Evolutionary conservation across 805 yeast species (phyloP).

Genomic region (Yarrowia sp.): DNA sequence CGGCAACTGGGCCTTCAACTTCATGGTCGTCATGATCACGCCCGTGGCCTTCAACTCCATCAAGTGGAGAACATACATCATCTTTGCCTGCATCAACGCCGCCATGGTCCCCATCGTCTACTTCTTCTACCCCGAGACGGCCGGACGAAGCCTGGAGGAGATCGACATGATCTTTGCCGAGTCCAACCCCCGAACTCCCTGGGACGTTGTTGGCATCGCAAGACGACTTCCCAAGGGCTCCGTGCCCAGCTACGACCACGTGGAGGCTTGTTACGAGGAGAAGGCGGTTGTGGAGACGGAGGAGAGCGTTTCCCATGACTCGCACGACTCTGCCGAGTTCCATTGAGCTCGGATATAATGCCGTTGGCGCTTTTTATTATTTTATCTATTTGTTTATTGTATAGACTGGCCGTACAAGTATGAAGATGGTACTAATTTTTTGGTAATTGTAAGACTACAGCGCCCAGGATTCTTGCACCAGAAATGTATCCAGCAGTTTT

Average conservation of each 20-base stretch:
- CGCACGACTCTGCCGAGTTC: too few species aligned
- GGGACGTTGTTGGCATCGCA: constrained; percentile 46
- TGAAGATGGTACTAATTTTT: too few species aligned
- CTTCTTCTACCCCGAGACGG: constrained; percentile 20
- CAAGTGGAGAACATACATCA: constrained; percentile 8
- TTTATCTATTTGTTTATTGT: too few species aligned
- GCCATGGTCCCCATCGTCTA: constrained; percentile 12
- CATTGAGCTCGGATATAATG: too few species aligned
- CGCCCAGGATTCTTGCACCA: too few species aligned
- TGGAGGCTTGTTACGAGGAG: not conserved
- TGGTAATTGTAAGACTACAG: too few species aligned
- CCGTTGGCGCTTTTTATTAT: too few species aligned
- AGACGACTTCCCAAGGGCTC: constrained; percentile 34
- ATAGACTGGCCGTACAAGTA: too few species aligned
- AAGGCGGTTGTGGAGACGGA: not conserved
- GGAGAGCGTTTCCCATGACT: not conserved
- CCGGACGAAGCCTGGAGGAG: constrained; percentile 7
- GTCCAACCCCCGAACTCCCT: constrained; percentile 42
- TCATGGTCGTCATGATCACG: constrained; percentile 17
- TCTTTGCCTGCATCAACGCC: constrained; percentile 26
- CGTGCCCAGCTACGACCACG: not conserved
- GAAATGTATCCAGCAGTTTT: too few species aligned
- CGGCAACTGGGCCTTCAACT: constrained; percentile 13
- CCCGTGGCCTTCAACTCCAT: constrained; percentile 22
- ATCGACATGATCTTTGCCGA: constrained; percentile 19